Conservation (phyloP, 2,329 filamentous ascomycete species). For the Ilyonectria sp. region DNA sequence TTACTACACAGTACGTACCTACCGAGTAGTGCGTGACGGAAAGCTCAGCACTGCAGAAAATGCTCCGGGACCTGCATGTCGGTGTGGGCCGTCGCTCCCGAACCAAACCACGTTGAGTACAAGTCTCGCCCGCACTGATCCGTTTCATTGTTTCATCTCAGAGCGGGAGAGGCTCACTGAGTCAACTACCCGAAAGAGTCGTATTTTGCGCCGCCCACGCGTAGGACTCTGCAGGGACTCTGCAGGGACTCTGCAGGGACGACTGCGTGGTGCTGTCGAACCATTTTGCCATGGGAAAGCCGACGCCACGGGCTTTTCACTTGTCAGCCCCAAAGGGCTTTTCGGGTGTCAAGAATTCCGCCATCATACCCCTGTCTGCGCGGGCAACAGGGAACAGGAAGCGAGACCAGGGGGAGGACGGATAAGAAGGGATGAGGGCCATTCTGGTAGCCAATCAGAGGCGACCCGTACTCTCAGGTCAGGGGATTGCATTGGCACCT, state of each 20-base stretch:
- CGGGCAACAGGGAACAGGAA: background rate
- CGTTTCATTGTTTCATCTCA: conserved; percentile 10
- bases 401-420: background rate
- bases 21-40: background rate
- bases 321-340: background rate
- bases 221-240: too few species aligned
- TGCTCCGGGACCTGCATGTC: background rate
- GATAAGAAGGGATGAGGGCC: background rate
- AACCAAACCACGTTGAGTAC: background rate
- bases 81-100: background rate
- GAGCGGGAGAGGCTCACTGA: conserved; percentile 1
- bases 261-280: too few species aligned
- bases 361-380: background rate
- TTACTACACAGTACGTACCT: too few species aligned
- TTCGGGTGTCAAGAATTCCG: background rate
- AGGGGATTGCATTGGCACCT: background rate
- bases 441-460: background rate
- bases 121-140: conserved; percentile 12
- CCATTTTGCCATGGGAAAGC: background rate
- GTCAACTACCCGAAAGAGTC: too few species aligned
- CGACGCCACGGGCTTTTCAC: background rate
- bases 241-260: too few species aligned
- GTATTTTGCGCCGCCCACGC: too few species aligned
- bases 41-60: background rate
- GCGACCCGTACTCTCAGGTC: background rate